A percentile compares a stretch with the other conserved stretches of the same genome.
Evolutionary conservation across 2,329 filamentous ascomycete genomes (phyloP).

Genomic region (Colletotrichum tabaci): DNA sequence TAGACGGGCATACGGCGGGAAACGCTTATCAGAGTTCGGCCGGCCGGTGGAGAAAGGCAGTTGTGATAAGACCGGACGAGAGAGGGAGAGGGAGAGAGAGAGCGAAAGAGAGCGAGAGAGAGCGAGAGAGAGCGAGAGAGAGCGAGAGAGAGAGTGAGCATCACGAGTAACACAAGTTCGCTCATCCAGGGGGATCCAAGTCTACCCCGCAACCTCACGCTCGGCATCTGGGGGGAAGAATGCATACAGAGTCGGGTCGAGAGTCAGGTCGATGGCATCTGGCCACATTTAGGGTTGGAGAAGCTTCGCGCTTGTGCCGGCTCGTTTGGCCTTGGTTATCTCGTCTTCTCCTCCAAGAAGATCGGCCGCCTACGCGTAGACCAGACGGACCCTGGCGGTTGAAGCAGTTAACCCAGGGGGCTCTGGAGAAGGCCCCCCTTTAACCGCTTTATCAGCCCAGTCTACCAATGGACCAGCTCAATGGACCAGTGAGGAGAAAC

Average conservation of each 20-base stretch:
- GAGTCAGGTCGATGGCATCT: background rate
- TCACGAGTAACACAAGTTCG: too few species aligned
- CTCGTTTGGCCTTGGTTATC: constrained; percentile 16
- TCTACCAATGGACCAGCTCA: background rate
- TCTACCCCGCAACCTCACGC: constrained; percentile 25
- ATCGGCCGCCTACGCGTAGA: background rate
- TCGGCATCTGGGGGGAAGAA: constrained; percentile 9
- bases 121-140: background rate
- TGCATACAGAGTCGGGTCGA: too few species aligned
- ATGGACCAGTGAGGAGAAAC: too few species aligned
- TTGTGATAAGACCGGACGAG: constrained; percentile 22
- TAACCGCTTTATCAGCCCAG: constrained; percentile 28
- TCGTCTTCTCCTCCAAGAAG: background rate
- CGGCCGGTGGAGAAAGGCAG: constrained; percentile 10
- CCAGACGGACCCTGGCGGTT: background rate
- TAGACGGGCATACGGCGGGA: background rate
- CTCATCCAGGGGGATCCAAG: constrained; percentile 22
- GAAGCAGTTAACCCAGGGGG: too few species aligned
- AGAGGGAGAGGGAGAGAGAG: background rate
- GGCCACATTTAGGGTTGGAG: background rate
- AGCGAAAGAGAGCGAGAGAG: background rate
- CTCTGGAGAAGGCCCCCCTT: background rate
- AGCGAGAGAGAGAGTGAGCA: background rate
- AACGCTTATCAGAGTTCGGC: constrained; percentile 7
- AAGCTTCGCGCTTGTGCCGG: constrained; percentile 22